Base-by-base conservation (phyloP, 306 rosid genomes). In the Quillaja saponaria region DNA sequence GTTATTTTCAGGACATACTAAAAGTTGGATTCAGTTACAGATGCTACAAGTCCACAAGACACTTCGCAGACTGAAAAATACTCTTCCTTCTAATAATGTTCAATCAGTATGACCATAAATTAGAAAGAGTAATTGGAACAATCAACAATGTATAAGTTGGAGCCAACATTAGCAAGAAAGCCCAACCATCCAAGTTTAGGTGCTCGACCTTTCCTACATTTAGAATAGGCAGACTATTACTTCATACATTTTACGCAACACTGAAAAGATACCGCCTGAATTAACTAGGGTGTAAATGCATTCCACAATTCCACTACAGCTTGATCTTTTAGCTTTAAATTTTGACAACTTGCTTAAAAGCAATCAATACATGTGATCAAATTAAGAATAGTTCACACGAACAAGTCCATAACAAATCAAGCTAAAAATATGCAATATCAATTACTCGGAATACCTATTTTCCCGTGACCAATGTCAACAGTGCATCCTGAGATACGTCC, bases 401-500 rank as follows among this genome's bases (percentile, higher is more conserved):
- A 25, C 4, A 4, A 25, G 31, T 25, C 31, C 3, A 4, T 1
- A 25, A 25, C 31, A 2, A 25, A 25, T 2, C 31, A 25, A 4
- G 31, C 31, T 4, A 1, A 25, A 25, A 25, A 2, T 25, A 25
- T 1, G 31, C 31, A 25, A 25, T 4, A 25, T 25, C 31, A 1
- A 25, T 4, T 25, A 25, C 3, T 25, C 4, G 31, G 35, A 20
- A 55, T 82, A 92, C 98, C 98, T 76, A 92, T 86, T 82, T 92
- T 92, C 63, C 98, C 98, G 71, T 92, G 95, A 63, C 98, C 98
- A 72, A 92, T 92, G 64, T 88, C 98, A 28, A 92, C 98, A 25
- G 89, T 86, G 80, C 98, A 91, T 73, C 98, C 98, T 1, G 98
- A 91, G 53, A 91, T 91, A 49, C 98, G 91, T 69, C 96, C 98